Conservation (phyloP, 164 flowering plant species). For the Stephania cephalantha region DNA sequence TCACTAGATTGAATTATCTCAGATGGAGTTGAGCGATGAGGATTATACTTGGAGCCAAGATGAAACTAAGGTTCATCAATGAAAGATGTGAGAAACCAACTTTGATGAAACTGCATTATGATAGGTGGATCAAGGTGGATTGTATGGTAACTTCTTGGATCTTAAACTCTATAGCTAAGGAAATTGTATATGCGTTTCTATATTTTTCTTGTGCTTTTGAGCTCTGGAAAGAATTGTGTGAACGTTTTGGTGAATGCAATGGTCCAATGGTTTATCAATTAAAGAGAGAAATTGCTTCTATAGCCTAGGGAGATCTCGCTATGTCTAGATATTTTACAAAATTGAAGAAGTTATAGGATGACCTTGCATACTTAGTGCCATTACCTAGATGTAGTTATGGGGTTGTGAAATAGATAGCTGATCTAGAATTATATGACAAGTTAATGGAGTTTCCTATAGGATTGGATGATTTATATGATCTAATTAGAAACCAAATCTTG, state of each 20-base stretch:
- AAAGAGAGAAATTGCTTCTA: neutral
- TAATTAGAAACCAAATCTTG: neutral
- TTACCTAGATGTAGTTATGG: neutral
- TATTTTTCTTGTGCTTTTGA: neutral
- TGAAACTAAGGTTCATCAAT: too few species aligned
- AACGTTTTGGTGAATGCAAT: neutral
- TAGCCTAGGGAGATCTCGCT: neutral
- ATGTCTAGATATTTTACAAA: neutral
- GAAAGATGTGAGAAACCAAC: neutral
- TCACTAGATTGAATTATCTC: neutral
- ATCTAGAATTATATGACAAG: too few species aligned
- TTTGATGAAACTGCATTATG: neutral
- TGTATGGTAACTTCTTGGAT: neutral
- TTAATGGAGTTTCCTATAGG: neutral
- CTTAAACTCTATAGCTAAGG: neutral
- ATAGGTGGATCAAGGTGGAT: neutral
- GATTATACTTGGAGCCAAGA: neutral
- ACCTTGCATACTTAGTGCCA: neutral
- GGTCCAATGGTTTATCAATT: neutral
- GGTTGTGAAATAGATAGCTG: neutral
- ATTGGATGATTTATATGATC: neutral
- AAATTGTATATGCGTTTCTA: neutral
- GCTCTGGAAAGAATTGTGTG: neutral
- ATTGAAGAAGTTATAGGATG: neutral
- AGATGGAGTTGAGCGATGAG: neutral